Base-by-base conservation (phyloP, 768 basidiomycete genomes). In the Paxillus involutus region DNA sequence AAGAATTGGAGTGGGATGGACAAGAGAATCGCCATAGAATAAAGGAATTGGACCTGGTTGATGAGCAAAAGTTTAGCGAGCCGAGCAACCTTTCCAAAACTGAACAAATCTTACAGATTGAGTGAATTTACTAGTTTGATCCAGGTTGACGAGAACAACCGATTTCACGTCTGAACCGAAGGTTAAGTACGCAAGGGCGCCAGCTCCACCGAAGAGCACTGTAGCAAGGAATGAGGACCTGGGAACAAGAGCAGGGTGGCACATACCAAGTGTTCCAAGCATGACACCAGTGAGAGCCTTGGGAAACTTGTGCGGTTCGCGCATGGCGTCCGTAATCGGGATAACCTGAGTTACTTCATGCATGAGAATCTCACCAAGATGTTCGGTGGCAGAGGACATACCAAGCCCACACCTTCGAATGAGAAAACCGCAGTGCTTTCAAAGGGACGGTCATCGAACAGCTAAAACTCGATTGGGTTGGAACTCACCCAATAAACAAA, bases 251-350 rank as follows among this genome's bases (percentile, higher is more conserved):
- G 8, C 42, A 32, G 41, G 51, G 54, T 8, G 7, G 44, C 13
- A 63, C 82, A 48, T 66, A 90, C 90, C 65, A 21, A 86, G 80
- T 21, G 94, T 78, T 71, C 86, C 85, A n/a, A 88, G 63, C 94
- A 98, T 98, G 52, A 98, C 95, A 11, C 87, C 89, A 9, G 91
- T 90, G 44, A 99, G 72, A 4, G 88, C 92, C 45, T 71, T 75
- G 5, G 96, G 94, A 80, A 98, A 97, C 72, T 93, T 94, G 63
- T 82, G 85, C 2, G 96, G 97, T 66, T 98, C 94, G 24, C 82
- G 81, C 97, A 99, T 99, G 6, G 95, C 86, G 67, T 99, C 95
- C 12, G 92, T 93, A 63, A 99, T 97, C 17, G 97, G 97, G 57
- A 99, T 91, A 58, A 99, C 77, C 81, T 88, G 66, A n/a, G 58